Evolutionary conservation across 768 basidiomycete species (phyloP).

Genomic region (Rhodotorula graminis): DNA sequence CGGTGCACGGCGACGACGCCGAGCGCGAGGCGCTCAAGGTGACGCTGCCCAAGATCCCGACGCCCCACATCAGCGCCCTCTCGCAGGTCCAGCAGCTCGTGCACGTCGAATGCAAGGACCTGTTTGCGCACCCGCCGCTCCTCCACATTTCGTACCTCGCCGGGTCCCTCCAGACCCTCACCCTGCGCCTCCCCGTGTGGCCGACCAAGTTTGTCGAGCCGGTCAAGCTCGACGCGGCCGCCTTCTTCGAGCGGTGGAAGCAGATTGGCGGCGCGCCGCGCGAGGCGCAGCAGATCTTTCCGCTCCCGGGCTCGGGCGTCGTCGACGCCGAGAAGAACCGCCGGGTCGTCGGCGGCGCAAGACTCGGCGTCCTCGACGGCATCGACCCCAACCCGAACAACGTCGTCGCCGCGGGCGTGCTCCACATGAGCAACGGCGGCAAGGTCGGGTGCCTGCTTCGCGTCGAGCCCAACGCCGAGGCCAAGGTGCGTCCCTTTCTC

Average conservation of each 20-base stretch:
- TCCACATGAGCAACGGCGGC: slow-evolving; percentile 83
- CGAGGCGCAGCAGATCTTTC: slow-evolving; percentile 83
- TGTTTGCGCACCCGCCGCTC: slow-evolving; percentile 70
- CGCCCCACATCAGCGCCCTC: slow-evolving; percentile 69
- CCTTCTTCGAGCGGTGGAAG: slow-evolving; percentile 99
- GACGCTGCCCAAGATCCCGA: slow-evolving; percentile 84
- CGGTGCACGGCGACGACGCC: slow-evolving; percentile 58
- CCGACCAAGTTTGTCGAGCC: slow-evolving; percentile 90
- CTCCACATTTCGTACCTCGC: slow-evolving; percentile 85
- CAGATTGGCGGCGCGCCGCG: slow-evolving; percentile 91
- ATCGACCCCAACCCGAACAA: slow-evolving; percentile 95
- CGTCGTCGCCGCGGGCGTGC: slow-evolving; percentile 87
- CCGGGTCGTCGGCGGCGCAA: slow-evolving; percentile 71
- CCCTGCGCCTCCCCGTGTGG: slow-evolving; percentile 76
- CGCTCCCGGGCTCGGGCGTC: slow-evolving; percentile 64
- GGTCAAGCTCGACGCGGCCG: slow-evolving; percentile 70
- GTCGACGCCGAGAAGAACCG: slow-evolving; percentile 69
- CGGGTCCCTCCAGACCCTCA: slow-evolving; percentile 80
- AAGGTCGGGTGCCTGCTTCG: slow-evolving; percentile 93
- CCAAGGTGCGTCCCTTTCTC: slow-evolving; percentile 61
- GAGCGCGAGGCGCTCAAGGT: slow-evolving; percentile 60
- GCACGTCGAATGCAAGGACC: slow-evolving; percentile 89
- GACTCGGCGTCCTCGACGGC: slow-evolving; percentile 69
- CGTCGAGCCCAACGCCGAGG: slow-evolving; percentile 90
- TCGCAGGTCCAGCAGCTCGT: slow-evolving; percentile 89